Percentiles rank a stretch among this genome's conserved stretches.
Conservation (phyloP, 768 basidiomycete genomes). For the Rhizopogon sp. region DNA sequence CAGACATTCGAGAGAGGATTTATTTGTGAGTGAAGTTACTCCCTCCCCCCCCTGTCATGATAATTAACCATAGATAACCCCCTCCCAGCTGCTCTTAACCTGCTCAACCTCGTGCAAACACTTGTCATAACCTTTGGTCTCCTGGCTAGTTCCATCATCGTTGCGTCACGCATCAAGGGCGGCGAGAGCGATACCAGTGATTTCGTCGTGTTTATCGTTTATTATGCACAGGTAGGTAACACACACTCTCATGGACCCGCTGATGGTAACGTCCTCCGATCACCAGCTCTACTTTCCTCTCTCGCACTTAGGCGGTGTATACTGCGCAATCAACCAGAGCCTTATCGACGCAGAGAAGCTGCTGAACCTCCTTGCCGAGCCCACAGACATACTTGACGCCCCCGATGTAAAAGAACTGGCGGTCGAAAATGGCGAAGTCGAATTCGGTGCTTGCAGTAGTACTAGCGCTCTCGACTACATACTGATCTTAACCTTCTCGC, state of each 20-base stretch:
- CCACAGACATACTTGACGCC: slow-evolving; percentile 79
- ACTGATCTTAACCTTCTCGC: background rate
- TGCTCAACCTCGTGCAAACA: slow-evolving; percentile 74
- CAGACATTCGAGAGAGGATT: slow-evolving; percentile 72
- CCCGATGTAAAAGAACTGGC: slow-evolving; percentile 69
- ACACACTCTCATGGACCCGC: background rate
- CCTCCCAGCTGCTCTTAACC: slow-evolving; percentile 54
- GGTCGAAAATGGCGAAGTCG: slow-evolving; percentile 74
- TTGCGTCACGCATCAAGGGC: slow-evolving; percentile 60
- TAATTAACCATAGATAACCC: background rate
- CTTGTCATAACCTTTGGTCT: slow-evolving; percentile 74
- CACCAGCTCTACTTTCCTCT: background rate
- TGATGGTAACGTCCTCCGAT: background rate
- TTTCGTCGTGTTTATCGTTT: slow-evolving; percentile 79
- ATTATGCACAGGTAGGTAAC: slow-evolving; percentile 64
- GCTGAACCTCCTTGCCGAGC: slow-evolving; percentile 73
- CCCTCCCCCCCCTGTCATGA: background rate
- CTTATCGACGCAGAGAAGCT: slow-evolving; percentile 85
- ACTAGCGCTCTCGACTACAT: too few relatives aligned
- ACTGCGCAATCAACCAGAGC: slow-evolving; percentile 70
- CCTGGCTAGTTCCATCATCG: slow-evolving; percentile 66
- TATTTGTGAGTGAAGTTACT: slow-evolving; percentile 43
- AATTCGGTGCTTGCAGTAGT: slow-evolving; percentile 49
- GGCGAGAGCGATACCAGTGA: slow-evolving; percentile 47
- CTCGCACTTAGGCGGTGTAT: slow-evolving; percentile 46